phyloP scores from a whole-genome alignment of 2,329 filamentous ascomycete genomes.

The Stromatinia cepivora region DNA sequence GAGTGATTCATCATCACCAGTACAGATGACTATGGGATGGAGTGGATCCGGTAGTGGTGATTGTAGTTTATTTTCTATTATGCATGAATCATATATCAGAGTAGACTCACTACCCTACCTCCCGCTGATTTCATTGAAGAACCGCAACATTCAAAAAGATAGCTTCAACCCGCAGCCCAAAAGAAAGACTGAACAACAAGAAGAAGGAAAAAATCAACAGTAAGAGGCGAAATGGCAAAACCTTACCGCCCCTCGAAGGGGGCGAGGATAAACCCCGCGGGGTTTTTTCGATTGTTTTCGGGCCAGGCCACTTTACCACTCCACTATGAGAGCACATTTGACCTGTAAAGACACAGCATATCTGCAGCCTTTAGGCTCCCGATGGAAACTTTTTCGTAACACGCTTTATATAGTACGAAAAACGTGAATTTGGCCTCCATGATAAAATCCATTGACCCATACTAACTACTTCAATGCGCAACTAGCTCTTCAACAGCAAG shows the following conservation, averaged over 20 bases:
- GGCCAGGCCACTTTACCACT: constrained; percentile 8
- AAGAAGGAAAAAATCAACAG: not conserved
- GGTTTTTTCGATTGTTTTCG: constrained; percentile 3
- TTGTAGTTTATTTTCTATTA: not conserved
- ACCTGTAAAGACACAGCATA: constrained; percentile 3
- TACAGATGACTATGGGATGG: not conserved
- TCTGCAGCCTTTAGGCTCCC: constrained; percentile 8
- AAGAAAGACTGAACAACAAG: too few species aligned
- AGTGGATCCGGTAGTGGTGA: not conserved
- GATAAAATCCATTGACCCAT: not conserved
- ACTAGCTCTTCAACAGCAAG: not conserved
- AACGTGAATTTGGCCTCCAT: not conserved
- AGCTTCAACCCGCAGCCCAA: not conserved
- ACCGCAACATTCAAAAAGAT: not conserved
- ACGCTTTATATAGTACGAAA: not conserved
- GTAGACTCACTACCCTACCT: too few species aligned
- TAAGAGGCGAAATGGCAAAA: not conserved
- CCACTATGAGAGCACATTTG: constrained; percentile 4
- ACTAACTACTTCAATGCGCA: not conserved
- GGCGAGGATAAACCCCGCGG: constrained; percentile 8
- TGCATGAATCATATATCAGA: not conserved
- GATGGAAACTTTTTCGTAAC: not conserved
- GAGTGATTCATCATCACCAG: not conserved
- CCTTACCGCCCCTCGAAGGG: not conserved
- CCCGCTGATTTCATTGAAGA: too few species aligned